Percentiles rank a stretch among this genome's conserved stretches.
phyloP scores from a whole-genome alignment of 2,329 filamentous ascomycete genomes.

The Phialemoniopsis sp. region DNA sequence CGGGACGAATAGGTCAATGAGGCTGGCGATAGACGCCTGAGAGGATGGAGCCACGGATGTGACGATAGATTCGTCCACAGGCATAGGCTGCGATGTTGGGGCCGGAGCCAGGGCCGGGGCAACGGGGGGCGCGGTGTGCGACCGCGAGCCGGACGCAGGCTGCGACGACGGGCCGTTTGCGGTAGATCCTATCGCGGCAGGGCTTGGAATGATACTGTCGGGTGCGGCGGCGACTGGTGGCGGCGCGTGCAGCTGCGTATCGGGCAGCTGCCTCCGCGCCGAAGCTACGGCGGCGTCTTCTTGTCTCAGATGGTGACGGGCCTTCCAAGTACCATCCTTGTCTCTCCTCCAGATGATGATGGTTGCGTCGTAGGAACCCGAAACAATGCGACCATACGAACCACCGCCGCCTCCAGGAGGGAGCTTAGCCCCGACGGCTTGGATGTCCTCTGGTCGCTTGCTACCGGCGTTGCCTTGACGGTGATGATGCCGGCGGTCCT shows the following conservation, averaged over 20 bases:
- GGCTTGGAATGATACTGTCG: background rate
- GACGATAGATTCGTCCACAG: slow-evolving; percentile 23
- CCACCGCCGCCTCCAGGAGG: slow-evolving; percentile 89
- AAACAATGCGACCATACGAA: slow-evolving; percentile 90
- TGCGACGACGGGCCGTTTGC: background rate
- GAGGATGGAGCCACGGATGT: slow-evolving; percentile 26
- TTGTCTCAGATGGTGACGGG: slow-evolving; percentile 70
- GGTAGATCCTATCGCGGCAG: background rate
- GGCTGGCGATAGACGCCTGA: slow-evolving; percentile 36
- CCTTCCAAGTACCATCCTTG: slow-evolving; percentile 78
- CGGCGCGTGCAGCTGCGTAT: background rate
- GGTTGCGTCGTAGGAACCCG: slow-evolving; percentile 91
- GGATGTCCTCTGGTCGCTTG: slow-evolving; percentile 69
- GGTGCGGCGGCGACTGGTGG: background rate
- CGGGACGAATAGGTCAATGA: slow-evolving; percentile 51
- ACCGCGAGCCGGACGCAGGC: background rate
- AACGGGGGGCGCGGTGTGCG: background rate
- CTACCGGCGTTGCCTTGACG: slow-evolving; percentile 66
- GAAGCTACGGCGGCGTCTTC: slow-evolving; percentile 61
- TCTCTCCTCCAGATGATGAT: slow-evolving; percentile 94
- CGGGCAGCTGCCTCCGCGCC: background rate
- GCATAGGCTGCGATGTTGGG: slow-evolving; percentile 13
- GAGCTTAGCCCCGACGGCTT: slow-evolving; percentile 77
- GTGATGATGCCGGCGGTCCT: slow-evolving; percentile 26
- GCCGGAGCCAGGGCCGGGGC: background rate